Evolutionary conservation across 2,329 filamentous ascomycete species (phyloP).

Genomic region (Laburnicola sp.): DNA sequence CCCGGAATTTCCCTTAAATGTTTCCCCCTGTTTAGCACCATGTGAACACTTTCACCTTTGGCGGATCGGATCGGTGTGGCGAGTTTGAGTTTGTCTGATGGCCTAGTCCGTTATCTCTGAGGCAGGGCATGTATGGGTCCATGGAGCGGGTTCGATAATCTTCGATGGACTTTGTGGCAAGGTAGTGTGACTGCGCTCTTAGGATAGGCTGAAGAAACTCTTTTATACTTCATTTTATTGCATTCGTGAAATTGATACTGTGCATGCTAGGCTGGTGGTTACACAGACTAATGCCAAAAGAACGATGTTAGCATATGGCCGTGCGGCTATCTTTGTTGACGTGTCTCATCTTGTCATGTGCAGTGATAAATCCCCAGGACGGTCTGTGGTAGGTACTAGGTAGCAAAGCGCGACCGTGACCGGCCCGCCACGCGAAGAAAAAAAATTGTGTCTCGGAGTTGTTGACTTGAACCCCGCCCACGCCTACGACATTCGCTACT

Average conservation of each 20-base stretch:
- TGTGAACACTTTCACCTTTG: slow-evolving; percentile 28
- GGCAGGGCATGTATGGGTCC: slow-evolving; percentile 25
- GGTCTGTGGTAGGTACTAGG: too few relatives aligned
- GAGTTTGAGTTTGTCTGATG: slow-evolving; percentile 19
- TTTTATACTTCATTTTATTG: slow-evolving; percentile 21
- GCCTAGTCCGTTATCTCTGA: slow-evolving; percentile 5
- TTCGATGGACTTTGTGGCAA: slow-evolving; percentile 23
- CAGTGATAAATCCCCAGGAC: too few relatives aligned
- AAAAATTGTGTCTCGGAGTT: neutral
- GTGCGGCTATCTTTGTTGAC: neutral
- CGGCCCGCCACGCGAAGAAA: slow-evolving; percentile 5
- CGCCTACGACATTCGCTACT: neutral
- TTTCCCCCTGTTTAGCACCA: slow-evolving; percentile 36
- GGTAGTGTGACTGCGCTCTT: slow-evolving; percentile 32
- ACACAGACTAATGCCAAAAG: neutral
- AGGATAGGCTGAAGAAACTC: slow-evolving; percentile 34
- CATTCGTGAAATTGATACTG: slow-evolving; percentile 9
- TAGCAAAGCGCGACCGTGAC: neutral
- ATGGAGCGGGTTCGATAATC: slow-evolving; percentile 23
- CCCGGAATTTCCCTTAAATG: slow-evolving; percentile 35
- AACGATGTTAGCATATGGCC: neutral
- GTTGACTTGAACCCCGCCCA: neutral
- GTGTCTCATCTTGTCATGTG: too few relatives aligned
- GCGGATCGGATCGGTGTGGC: slow-evolving; percentile 26
- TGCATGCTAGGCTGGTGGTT: too few relatives aligned